phyloP scores from a whole-genome alignment of 495 filamentous ascomycete genomes.

The Xylaria curta region DNA sequence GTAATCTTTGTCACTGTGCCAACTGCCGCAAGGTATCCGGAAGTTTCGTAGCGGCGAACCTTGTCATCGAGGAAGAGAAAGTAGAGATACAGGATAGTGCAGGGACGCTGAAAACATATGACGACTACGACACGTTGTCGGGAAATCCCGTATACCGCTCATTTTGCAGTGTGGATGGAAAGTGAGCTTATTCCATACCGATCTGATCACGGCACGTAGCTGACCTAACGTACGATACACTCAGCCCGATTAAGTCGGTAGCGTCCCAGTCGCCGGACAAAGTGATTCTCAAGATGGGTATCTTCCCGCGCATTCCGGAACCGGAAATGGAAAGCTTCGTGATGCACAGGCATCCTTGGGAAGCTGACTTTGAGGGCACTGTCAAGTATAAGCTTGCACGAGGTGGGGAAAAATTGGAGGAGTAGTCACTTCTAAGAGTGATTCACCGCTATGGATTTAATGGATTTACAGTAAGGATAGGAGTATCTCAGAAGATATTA shows the following conservation, averaged over 20 bases:
- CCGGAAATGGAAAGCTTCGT: slow-evolving; percentile 50
- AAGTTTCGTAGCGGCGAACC: slow-evolving; percentile 40
- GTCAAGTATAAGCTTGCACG: slow-evolving; percentile 16
- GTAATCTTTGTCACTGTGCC: slow-evolving; percentile 38
- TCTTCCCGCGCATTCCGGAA: slow-evolving; percentile 49
- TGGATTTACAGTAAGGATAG: neutral
- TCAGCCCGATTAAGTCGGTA: slow-evolving; percentile 48
- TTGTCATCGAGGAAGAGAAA: slow-evolving; percentile 49
- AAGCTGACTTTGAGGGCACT: slow-evolving; percentile 19
- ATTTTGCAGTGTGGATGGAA: slow-evolving; percentile 50
- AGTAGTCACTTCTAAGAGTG: neutral
- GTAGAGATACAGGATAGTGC: slow-evolving; percentile 43
- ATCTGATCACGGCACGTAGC: neutral
- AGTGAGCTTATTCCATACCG: slow-evolving; percentile 35
- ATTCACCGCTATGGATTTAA: neutral
- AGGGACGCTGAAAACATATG: slow-evolving; percentile 45
- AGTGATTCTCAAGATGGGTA: slow-evolving; percentile 50
- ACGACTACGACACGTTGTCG: slow-evolving; percentile 44
- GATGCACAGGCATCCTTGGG: slow-evolving; percentile 44
- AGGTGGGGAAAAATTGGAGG: slow-evolving; percentile 14
- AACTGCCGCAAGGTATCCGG: slow-evolving; percentile 47
- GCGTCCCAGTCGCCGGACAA: slow-evolving; percentile 38
- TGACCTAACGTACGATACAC: neutral
- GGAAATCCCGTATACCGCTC: slow-evolving; percentile 46
- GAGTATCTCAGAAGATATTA: neutral